These are phyloP conservation scores for Selaginella moellendorffii DNA, from an alignment of 75 land plant species.

Conservation along the genomic window DNA sequence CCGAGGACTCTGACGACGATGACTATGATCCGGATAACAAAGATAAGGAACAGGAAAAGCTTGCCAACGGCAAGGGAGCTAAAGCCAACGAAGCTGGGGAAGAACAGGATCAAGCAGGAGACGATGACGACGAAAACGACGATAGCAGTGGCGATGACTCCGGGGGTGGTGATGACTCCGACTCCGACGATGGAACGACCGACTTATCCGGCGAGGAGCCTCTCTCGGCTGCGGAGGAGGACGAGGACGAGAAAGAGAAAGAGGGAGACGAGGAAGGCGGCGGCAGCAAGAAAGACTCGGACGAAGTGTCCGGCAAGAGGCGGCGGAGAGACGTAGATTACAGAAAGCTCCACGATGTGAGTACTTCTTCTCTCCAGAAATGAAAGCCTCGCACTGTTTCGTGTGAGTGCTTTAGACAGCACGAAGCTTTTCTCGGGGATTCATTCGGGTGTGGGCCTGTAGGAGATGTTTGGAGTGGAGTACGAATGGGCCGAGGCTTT, in stretches of 20 bases:
- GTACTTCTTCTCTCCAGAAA: conserved; percentile 17
- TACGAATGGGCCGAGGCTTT: conserved; percentile 32
- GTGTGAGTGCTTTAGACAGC: no score
- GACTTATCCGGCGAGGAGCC: background rate
- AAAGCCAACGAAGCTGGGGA: conserved; percentile 23
- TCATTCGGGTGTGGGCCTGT: background rate
- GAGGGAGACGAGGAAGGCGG: background rate
- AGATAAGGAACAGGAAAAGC: conserved; percentile 15
- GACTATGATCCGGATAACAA: conserved; percentile 62
- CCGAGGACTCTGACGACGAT: conserved; percentile 92
- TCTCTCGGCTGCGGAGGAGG: background rate
- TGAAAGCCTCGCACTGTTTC: background rate
- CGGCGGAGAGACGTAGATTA: conserved; percentile 77
- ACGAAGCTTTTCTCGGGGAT: no score
- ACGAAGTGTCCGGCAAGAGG: conserved; percentile 33
- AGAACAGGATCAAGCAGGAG: conserved; percentile 22
- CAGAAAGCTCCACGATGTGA: conserved; percentile 80
- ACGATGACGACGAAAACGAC: conserved; percentile 9
- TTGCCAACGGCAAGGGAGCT: conserved; percentile 33
- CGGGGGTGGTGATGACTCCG: conserved; percentile 11
- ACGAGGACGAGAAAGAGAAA: background rate
- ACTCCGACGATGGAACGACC: background rate
- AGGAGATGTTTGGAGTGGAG: conserved; percentile 46
- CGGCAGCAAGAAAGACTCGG: no score
- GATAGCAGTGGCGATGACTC: background rate